Evolutionary conservation across 2,329 filamentous ascomycete species (phyloP), one percentile per base, ranked within the genome.

Genomic region (Tolypocladium inflatum): DNA sequence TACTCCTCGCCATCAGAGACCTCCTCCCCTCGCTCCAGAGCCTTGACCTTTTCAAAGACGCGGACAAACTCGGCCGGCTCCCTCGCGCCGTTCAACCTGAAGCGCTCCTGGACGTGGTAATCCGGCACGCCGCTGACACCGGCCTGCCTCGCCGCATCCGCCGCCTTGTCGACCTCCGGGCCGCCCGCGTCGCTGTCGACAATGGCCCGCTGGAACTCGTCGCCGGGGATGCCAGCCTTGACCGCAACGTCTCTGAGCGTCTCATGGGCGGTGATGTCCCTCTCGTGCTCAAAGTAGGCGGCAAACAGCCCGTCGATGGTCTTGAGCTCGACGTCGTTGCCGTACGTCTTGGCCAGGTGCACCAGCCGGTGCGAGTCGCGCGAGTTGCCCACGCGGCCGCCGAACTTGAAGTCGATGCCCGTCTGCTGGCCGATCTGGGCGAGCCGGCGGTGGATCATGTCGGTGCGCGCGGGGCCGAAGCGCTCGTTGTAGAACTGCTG

Each of bases 71-170:
- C 80, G 56, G 76, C 76, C 1, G 84, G 79, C 58, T 86, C 82
- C 72, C 90, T 85, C 43, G 87, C 87, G 2, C 90, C 89, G 17
- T 84, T 82, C 26, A 92, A 75, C 61, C 84, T 78, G 70, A 82
- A 90, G 63, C 74, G 74, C 2, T 80, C 84, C 68, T 91, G 88
- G 58, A 94, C 79, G 5, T 84, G 83, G 69, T 88, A 90, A 66
- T 88, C 84, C 15, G 89, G 89, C 59, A 92, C 88, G 0, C 88
- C 89, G 43, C 74, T 77, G 57, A 92, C 71, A 38, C 70, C 72
- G 1, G 62, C 62, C 35, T 58, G 58, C 52, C 67, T 65, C 3
- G 72, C 71, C 53, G 60, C 60, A 13, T 58, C 57, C 10, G 67
- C 68, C 3, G 68, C 64, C 50, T 63, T 59, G 54, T 75, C 72